Evolutionary conservation across 2,329 filamentous ascomycete species (phyloP), one percentile per base, ranked within the genome.

Genomic region (Aspergillus flavus): DNA sequence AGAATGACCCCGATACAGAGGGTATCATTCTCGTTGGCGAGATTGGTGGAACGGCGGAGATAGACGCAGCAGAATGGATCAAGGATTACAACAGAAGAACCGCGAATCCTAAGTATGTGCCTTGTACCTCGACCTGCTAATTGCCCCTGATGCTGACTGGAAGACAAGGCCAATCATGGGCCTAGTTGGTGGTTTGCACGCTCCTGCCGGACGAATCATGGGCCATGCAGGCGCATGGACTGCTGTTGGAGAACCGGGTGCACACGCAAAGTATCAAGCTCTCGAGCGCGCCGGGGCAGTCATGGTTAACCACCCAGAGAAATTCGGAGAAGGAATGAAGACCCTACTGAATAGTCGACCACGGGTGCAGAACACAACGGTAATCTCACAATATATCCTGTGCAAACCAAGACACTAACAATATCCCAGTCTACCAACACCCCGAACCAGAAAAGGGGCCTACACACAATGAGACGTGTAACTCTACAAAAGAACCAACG

Each of bases 211-310:
- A 16, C 84, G 85, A 26, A 84, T 92, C 50, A 93, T 94, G 90
- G 91, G 91, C 11, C 91, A 94, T 74, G 90, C 91, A 11, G 91
- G 91, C 50, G 91, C 91, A 16, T 92, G 91, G 81, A 82, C 83
- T 59, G 83, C 87, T 1, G 83, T 87, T 7, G 89, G 89, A 23
- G 90, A 94, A 72, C 85, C 87, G 4, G 83, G 83, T 64, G 86
- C 88, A 0, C 78, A 82, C 45, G 82, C 84, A n/a, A 94, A 94
- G 76, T 86, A 90, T 64, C 83, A 83, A 48, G 85, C 87, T 1
- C 81, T 94, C n/a, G 80, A 88, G 72, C 80, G 84, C 61, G 90
- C 85, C 14, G 90, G 90, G 2, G 90, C 86, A 0, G 86, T 85
- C 0, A 87, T 94, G 76, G 88, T 93, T 3, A 87, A 91, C 64